Conservation (phyloP, 768 basidiomycete genomes). For the Amanita pallidorosea region DNA sequence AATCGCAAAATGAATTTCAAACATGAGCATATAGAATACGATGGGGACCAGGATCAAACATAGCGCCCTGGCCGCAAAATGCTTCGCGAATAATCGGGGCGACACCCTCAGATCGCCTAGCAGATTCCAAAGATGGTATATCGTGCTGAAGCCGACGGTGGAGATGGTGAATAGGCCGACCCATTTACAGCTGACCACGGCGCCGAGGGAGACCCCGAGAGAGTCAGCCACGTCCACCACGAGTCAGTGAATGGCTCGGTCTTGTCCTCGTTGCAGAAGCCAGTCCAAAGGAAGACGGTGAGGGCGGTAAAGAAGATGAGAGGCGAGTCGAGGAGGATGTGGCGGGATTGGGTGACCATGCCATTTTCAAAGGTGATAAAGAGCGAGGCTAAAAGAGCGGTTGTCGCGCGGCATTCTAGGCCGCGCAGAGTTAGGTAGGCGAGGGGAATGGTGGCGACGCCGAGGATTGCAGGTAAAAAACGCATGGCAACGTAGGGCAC, state of each 20-base stretch:
- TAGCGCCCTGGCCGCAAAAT: slow-evolving; percentile 82
- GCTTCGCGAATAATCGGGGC: slow-evolving; percentile 63
- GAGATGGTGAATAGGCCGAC: slow-evolving; percentile 97
- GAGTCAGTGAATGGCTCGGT: slow-evolving; percentile 68
- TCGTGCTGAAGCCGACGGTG: slow-evolving; percentile 77
- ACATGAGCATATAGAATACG: slow-evolving; percentile 94
- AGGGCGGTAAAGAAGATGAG: slow-evolving; percentile 96
- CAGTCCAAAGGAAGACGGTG: slow-evolving; percentile 75
- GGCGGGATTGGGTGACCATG: slow-evolving; percentile 88
- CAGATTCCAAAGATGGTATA: slow-evolving; percentile 81
- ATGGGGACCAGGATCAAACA: slow-evolving; percentile 83
- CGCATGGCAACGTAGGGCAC: slow-evolving; percentile 98
- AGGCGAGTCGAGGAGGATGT: slow-evolving; percentile 97
- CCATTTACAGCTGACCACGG: slow-evolving; percentile 94
- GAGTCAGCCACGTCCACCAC: slow-evolving; percentile 91
- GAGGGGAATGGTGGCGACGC: slow-evolving; percentile 81
- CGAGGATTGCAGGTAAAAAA: slow-evolving; percentile 83
- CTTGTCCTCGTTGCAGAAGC: slow-evolving; percentile 88
- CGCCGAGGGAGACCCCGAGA: slow-evolving; percentile 89
- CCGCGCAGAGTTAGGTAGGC: slow-evolving; percentile 90
- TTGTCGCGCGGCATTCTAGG: slow-evolving; percentile 85
- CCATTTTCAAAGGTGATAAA: slow-evolving; percentile 97
- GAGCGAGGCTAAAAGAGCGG: slow-evolving; percentile 82
- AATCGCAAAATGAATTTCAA: slow-evolving; percentile 88
- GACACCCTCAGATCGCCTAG: slow-evolving; percentile 80